Base-by-base conservation (phyloP, 192 early-diverging fungal genomes). In the Linnemannia zychae region DNA sequence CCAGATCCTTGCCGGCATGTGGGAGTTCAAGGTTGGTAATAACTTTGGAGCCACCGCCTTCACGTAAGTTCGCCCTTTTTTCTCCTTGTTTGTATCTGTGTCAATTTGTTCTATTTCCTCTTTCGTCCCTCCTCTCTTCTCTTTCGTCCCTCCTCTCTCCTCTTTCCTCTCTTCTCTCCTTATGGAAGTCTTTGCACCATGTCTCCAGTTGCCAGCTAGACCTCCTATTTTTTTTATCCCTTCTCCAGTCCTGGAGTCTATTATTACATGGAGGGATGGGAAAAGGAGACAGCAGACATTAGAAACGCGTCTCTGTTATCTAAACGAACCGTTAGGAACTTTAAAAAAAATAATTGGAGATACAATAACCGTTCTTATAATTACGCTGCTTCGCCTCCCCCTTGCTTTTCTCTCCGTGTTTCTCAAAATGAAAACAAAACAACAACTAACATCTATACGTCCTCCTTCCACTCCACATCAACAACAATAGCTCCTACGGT, bases 1-100 rank as follows among this genome's bases (percentile, higher is more conserved):
- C 70, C 95, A 97, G 88, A 85, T 96, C 44, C 84, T 94, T 17
- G 95, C 95, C 70, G 96, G 95, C 69, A 95, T 96, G 94, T 95
- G 94, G 95, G 94, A 96, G 90, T 95, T 95, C 84, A 90, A 90
- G 46, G 83, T 87, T 6, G 92, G 94, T 69, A 96, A 97, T 80
- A 95, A 94, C 15, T 96, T 97, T 90, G 95, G 95, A 79, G 95
- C 95, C 69, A 96, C 94, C 17, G 94, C 93, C 15, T 96, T 96
- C 87, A 89, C 92, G 53, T 84, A 84, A 79, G 82, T 71, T 47
- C 11, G 18, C n/a, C 20, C 22, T 69, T 40, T 36, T 31, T 63
- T 63, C 40, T 44, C 40, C 40, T 44, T 44, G 40, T 44, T 44
- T 44, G 20, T 52, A 22, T 7, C 11, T 31, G 24, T 63, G 57